Evolutionary conservation across 495 filamentous ascomycete genomes (phyloP), one percentile per base, ranked within the genome.

Genomic region (Pseudoneurospora amorphoporcata): DNA sequence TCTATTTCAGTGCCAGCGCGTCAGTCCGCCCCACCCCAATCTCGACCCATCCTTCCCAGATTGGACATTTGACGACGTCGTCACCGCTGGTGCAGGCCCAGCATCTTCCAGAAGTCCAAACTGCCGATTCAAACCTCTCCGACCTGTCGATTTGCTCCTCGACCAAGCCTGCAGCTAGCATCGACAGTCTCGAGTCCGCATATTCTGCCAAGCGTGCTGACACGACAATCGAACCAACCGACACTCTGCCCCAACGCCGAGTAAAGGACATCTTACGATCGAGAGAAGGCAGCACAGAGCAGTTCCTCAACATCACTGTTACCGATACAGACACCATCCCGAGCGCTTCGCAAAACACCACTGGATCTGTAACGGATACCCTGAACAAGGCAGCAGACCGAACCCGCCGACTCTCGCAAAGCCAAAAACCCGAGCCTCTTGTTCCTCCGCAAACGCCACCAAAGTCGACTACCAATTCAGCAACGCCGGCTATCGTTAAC

Each of bases 11-110:
- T 71, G 73, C 47, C 70, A 77, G 75, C 37, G 71, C 73, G 68
- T 68, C 72, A 38, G 72, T 8, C 39, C 76, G 77, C 68, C 78
- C 90, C 87, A 72, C 91, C 88, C 75, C 83, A 82, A 72, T 86
- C 71, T 89, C 90, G 53, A 85, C 89, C 39, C 91, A 90, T 80
- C 86, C 90, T 43, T 95, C 92, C 38, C 93, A 95, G 78, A 85
- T 90, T 74, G 92, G 90, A 71, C 91, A 92, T 80, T 85, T 94
- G 70, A 95, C 94, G 39, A 89, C 91, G 14, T 95, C 92, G 17
- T 94, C 94, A 37, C 94, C 93, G 39, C 82, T 94, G 70, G 88
- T 95, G 41, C 89, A 90, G 75, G 80, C 82, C 16, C 77, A 79
- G 81, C 76, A 87, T 83, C 70, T 86, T 82, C 73, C 83, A 81